phyloP scores from a whole-genome alignment of 192 early-diverging fungal genomes.

The Obelidium mucronatum region DNA sequence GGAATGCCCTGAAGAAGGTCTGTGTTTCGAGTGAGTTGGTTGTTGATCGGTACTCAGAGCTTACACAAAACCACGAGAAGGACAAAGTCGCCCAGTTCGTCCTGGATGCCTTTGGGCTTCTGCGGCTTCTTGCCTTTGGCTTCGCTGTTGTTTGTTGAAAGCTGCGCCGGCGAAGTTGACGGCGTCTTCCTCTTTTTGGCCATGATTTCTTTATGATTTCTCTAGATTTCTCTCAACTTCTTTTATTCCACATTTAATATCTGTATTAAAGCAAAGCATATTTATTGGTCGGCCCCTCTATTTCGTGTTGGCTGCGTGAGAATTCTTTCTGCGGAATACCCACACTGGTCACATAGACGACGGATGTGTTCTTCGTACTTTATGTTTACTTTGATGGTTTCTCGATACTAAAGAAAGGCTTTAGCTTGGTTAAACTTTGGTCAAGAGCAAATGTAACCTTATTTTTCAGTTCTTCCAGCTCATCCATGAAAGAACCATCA shows the following conservation, averaged over 20 bases:
- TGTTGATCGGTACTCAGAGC: constrained; percentile 6
- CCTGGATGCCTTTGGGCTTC: constrained; percentile 23
- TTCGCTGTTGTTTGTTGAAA: not conserved
- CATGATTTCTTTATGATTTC: not conserved
- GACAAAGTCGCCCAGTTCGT: constrained; percentile 54
- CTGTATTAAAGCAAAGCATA: no score
- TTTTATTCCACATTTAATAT: no score
- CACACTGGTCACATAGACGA: constrained; percentile 20
- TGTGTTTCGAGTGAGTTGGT: constrained; percentile 3
- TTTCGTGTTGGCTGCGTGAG: constrained; percentile 12
- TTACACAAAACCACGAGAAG: constrained; percentile 64
- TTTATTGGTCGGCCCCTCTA: not conserved
- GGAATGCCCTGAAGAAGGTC: constrained; percentile 95
- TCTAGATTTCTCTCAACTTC: not conserved
- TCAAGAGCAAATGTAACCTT: constrained; percentile 24
- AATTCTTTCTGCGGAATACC: constrained; percentile 9
- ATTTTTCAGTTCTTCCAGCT: constrained; percentile 46
- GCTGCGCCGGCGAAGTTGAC: not conserved
- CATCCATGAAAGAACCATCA: constrained; percentile 40
- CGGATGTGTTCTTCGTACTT: constrained; percentile 50
- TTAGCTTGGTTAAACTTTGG: not conserved
- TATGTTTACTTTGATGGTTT: constrained; percentile 42
- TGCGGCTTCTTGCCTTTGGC: not conserved
- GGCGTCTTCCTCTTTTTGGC: constrained; percentile 2
- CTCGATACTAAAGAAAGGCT: constrained; percentile 29